Base-by-base conservation (phyloP, 1,139 yeast species). In the Sugiyamaella novakii region DNA sequence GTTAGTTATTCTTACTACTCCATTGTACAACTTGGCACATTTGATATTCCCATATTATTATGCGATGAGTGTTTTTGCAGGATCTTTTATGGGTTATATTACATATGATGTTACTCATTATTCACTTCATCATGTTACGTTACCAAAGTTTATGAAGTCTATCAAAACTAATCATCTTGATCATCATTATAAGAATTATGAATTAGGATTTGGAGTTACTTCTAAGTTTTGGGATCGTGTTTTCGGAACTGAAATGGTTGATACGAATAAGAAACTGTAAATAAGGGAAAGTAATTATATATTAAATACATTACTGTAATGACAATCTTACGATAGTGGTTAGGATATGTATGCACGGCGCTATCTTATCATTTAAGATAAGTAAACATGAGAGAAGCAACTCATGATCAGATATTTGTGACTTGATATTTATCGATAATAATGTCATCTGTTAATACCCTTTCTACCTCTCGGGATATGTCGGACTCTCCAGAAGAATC, bases 181-280 rank as follows among this genome's bases (percentile, higher is more conserved):
- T 68, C 99, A 92, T 69, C 99, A 92, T 66, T 92, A 92, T 75
- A 91, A 91, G 74, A 91, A 94, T 69, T 94, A 87, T 69, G 96
- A 92, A 69, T 72, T 89, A 63, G 99, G 98, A 1, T 92, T 88
- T 61, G 99, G 99, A 59, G 98, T 92, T 53, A 87, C 98, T 36
- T 79, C 89, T 54, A 81, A 79, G 71, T 88, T 88, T 69, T 92
- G 98, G 98, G 98, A 92, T 69, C 78, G 74, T 39, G 87, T 92
- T 12, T 92, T 94, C 68, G 86, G 84, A 47, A 92, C 97, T 37
- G 76, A 74, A 51, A 65, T 81, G 52, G 62, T 60, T 3, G 65
- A 63, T 47, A 60, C 62, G 39, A 47, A 55, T 43, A 55, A 53
- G 37, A 42, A 42, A 22, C 21, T 42, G 39, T 42, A 34, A 28